Percentiles rank a stretch among this genome's conserved stretches.
phyloP scores from a whole-genome alignment of 1,139 yeast species.

The Sugiyamaella japonica region DNA sequence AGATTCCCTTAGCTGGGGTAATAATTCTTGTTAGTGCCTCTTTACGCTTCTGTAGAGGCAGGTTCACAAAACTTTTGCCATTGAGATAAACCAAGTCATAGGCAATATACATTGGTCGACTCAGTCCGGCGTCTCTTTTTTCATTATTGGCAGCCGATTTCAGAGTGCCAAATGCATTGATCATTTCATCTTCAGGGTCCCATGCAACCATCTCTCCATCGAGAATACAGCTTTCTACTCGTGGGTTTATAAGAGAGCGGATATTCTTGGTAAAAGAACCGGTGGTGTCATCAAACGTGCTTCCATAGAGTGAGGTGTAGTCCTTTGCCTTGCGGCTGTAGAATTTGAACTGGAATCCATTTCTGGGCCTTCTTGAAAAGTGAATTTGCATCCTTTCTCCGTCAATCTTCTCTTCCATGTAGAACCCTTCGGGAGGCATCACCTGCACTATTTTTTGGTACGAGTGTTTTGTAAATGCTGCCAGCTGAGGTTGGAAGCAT shows the following conservation, averaged over 20 bases:
- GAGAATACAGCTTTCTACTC: conserved; percentile 53
- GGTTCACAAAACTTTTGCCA: conserved; percentile 56
- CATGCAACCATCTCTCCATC: conserved; percentile 96
- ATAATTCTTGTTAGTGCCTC: conserved; percentile 51
- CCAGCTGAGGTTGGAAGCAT: conserved; percentile 67
- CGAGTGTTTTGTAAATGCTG: conserved; percentile 52
- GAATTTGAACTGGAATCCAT: conserved; percentile 51
- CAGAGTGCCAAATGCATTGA: conserved; percentile 78
- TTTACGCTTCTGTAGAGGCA: conserved; percentile 59
- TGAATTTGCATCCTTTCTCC: conserved; percentile 89
- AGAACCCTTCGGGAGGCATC: conserved; percentile 51
- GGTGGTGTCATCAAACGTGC: conserved; percentile 45
- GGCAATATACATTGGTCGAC: conserved; percentile 44
- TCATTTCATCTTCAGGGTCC: conserved; percentile 59
- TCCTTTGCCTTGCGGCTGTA: conserved; percentile 72
- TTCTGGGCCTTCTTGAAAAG: conserved; percentile 35
- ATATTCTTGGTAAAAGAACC: conserved; percentile 67
- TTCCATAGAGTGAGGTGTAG: conserved; percentile 73
- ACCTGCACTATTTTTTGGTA: conserved; percentile 52
- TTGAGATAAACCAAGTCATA: conserved; percentile 75
- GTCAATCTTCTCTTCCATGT: conserved; percentile 88
- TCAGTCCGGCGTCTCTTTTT: conserved; percentile 26
- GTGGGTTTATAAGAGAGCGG: conserved; percentile 45
- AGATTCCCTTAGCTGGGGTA: conserved; percentile 48
- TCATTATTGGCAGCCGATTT: conserved; percentile 63